These are phyloP conservation scores for Aspergillus sp. DNA, from an alignment of 2,329 filamentous ascomycete species.

Conservation along the genomic window DNA sequence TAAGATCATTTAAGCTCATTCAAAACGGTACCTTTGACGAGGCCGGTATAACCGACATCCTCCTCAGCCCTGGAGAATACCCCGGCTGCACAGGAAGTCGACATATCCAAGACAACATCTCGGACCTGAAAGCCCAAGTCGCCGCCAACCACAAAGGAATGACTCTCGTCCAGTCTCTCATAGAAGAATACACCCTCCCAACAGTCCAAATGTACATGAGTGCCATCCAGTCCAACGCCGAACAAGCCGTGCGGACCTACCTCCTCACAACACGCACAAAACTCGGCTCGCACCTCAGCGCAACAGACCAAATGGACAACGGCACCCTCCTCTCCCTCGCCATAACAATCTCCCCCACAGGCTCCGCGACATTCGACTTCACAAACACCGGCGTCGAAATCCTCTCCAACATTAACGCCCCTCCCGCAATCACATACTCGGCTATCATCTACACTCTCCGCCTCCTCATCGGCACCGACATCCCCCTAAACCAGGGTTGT, in stretches of 20 bases:
- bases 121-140: slow-evolving; percentile 82
- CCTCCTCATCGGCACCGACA: slow-evolving; percentile 76
- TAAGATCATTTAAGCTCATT: slow-evolving; percentile 61
- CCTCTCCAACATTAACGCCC: slow-evolving; percentile 77
- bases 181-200: slow-evolving; percentile 73
- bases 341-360: slow-evolving; percentile 70
- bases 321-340: slow-evolving; percentile 74
- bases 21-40: slow-evolving; percentile 77
- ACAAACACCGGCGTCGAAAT: slow-evolving; percentile 75
- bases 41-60: slow-evolving; percentile 67
- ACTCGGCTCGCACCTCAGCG: slow-evolving; percentile 67
- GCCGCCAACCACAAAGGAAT: slow-evolving; percentile 86
- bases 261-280: slow-evolving; percentile 69
- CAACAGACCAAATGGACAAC: slow-evolving; percentile 84
- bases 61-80: slow-evolving; percentile 73
- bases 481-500: slow-evolving; percentile 84
- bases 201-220: slow-evolving; percentile 83
- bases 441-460: slow-evolving; percentile 85
- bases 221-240: slow-evolving; percentile 78
- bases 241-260: slow-evolving; percentile 71
- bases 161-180: slow-evolving; percentile 69
- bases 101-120: slow-evolving; percentile 78
- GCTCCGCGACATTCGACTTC: slow-evolving; percentile 77
- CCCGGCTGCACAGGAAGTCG: slow-evolving; percentile 76
- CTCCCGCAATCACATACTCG: slow-evolving; percentile 76